Evolutionary conservation across 345 rosid genomes (phyloP).

Genomic region (Kernera saxatilis): DNA sequence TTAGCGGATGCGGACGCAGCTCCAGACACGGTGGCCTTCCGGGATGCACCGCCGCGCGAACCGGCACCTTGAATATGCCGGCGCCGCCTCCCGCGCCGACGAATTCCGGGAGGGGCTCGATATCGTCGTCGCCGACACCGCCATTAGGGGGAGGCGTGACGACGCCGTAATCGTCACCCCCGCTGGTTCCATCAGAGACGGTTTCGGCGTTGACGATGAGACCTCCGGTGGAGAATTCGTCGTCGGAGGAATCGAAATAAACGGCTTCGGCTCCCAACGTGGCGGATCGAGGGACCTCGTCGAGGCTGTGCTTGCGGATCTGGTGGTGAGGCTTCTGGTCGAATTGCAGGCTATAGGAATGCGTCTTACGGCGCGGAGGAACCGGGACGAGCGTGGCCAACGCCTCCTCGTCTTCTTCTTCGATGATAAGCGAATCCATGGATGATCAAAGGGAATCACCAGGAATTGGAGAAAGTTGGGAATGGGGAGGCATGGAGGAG

Average conservation of each 20-base stretch:
- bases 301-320: constrained; percentile 61
- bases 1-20: constrained; percentile 82
- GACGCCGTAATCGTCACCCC: constrained; percentile 23
- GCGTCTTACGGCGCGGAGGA: constrained; percentile 46
- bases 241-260: constrained; percentile 42
- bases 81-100: constrained; percentile 44
- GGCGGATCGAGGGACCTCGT: constrained; percentile 33
- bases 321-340: constrained; percentile 33
- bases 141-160: constrained; percentile 22
- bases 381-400: constrained; percentile 26
- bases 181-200: not conserved
- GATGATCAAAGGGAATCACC: not conserved
- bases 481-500: not conserved
- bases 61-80: constrained; percentile 57
- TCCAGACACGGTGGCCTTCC: constrained; percentile 75
- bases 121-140: constrained; percentile 12
- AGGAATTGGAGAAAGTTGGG: not conserved
- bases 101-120: constrained; percentile 52
- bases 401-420: constrained; percentile 56
- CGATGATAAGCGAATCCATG: constrained; percentile 33
- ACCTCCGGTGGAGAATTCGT: constrained; percentile 36
- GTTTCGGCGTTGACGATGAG: not conserved
- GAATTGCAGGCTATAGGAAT: constrained; percentile 57
- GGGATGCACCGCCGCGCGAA: constrained; percentile 64
- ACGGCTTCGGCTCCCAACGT: constrained; percentile 24